Evolutionary conservation across 176 grass and related monocot species (phyloP).

Genomic region (Neostapfia colusana): DNA sequence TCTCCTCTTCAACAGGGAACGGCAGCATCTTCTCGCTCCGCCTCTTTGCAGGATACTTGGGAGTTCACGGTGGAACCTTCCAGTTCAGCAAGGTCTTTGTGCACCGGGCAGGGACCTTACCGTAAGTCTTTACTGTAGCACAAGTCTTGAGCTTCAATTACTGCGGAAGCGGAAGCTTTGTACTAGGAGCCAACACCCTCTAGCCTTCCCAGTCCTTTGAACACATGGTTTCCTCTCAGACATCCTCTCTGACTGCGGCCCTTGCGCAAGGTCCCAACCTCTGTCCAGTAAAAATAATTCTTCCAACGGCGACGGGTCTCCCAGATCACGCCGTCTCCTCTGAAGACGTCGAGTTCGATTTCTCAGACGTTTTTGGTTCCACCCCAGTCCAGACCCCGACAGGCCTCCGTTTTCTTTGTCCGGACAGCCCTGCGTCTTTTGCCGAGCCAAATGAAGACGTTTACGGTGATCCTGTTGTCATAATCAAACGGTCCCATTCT

Average conservation of each 20-base stretch:
- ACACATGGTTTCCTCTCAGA: constrained; percentile 75
- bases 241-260: constrained; percentile 42
- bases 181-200: background rate
- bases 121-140: constrained; percentile 24
- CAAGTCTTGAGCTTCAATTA: background rate
- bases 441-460: constrained; percentile 56
- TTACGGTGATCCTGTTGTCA: constrained; percentile 69
- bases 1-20: constrained; percentile 60
- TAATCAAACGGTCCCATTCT: constrained; percentile 82
- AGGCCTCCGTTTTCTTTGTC: constrained; percentile 36
- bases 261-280: constrained; percentile 40
- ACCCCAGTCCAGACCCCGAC: constrained; percentile 53
- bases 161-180: background rate
- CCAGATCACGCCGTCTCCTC: constrained; percentile 45
- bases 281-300: constrained; percentile 54
- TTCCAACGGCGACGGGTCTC: constrained; percentile 59
- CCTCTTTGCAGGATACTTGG: constrained; percentile 62
- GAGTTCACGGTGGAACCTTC: constrained; percentile 57
- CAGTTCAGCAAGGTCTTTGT: constrained; percentile 54
- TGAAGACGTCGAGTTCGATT: constrained; percentile 80
- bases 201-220: constrained; percentile 23
- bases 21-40: constrained; percentile 44
- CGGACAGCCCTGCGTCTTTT: constrained; percentile 42
- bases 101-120: constrained; percentile 30
- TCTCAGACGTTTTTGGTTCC: constrained; percentile 90